Evolutionary conservation across 2,329 filamentous ascomycete species (phyloP).

Genomic region (Fusarium tanahbumbuense): DNA sequence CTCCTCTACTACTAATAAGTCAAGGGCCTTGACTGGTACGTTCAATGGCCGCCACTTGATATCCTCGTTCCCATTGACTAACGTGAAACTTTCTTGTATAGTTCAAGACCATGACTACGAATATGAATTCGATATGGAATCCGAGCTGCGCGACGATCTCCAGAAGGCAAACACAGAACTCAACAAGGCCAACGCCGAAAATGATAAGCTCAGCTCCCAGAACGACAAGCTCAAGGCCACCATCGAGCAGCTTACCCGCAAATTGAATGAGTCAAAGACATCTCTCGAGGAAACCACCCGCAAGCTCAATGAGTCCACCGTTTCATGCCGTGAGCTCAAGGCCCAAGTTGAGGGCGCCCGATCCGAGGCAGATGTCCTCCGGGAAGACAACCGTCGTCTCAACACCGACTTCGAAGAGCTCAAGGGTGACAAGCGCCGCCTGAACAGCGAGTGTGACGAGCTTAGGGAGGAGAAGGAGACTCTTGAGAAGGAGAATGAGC

Average conservation of each 20-base stretch:
- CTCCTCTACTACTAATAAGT: slow-evolving; percentile 30
- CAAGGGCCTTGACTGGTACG: slow-evolving; percentile 43
- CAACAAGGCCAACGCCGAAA: slow-evolving; percentile 46
- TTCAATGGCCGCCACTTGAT: slow-evolving; percentile 27
- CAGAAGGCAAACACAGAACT: slow-evolving; percentile 47
- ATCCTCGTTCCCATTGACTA: slow-evolving; percentile 26
- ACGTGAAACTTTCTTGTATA: slow-evolving; percentile 21
- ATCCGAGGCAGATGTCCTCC: slow-evolving; percentile 43
- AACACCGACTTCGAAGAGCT: slow-evolving; percentile 44
- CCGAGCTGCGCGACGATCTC: slow-evolving; percentile 44
- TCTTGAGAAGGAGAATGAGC: slow-evolving; percentile 44
- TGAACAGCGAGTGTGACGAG: slow-evolving; percentile 45
- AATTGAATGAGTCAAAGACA: slow-evolving; percentile 46
- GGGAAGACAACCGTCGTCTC: slow-evolving; percentile 44
- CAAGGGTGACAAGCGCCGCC: slow-evolving; percentile 44
- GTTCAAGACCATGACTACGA: slow-evolving; percentile 43
- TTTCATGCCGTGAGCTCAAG: slow-evolving; percentile 44
- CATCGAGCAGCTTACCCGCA: slow-evolving; percentile 47
- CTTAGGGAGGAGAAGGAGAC: slow-evolving; percentile 38
- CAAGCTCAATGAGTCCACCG: slow-evolving; percentile 34
- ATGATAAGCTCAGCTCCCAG: slow-evolving; percentile 46
- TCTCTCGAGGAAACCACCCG: slow-evolving; percentile 32
- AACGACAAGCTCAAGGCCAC: slow-evolving; percentile 46
- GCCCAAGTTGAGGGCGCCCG: slow-evolving; percentile 44
- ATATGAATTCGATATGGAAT: slow-evolving; percentile 42